Base-by-base conservation (phyloP, 2,329 filamentous ascomycete species). In the Ophiostoma populinum region DNA sequence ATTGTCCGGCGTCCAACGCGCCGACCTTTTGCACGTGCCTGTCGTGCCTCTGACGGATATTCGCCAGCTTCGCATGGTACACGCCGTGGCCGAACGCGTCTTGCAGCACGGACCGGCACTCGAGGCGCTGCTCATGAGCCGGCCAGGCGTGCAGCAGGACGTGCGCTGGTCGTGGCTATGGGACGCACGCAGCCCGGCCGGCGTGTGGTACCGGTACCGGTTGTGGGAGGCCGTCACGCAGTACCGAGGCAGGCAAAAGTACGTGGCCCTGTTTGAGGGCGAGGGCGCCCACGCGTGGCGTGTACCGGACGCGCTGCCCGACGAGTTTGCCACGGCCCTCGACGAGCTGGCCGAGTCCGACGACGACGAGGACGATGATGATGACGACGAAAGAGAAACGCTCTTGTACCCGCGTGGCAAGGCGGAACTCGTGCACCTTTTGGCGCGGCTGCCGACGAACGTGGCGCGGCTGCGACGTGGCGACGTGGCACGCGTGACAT, bases 161-260 rank as follows among this genome's bases (percentile, higher is more conserved):
- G 81, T 92, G 52, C 85, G 78, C 44, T 95, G 87, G 75, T 80
- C 85, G 0, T 98, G 86, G 80, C 63, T 98, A 5, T 98, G 82
- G 76, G 79, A 95, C 52, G 69, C 85, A 15, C 69, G 75, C 44
- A 86, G 75, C 48, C 63, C 67, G 42, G 85, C 74, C 18, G 87
- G 79, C 12, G 70, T 92, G 12, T 98, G 86, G 68, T 95, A 95
- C 54, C 75, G 90, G 28, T 95, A 83, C 80, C 73, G 82, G 29
- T 51, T 95, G 29, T 94, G 86, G 80, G 75, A 90, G 46, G 66
- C 87, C 7, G 62, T 87, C 11, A 56, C 58, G 4, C 59, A 20
- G 3, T 5, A 12, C 7, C 13, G 16, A n/a, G 19, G 29, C n/a
- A 24, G 18, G 12, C 15, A 58, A 29, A 70, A 65, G 43, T 72